phyloP scores from a whole-genome alignment of 805 yeast genomes.

The Cyberlindnera bimundalis region DNA sequence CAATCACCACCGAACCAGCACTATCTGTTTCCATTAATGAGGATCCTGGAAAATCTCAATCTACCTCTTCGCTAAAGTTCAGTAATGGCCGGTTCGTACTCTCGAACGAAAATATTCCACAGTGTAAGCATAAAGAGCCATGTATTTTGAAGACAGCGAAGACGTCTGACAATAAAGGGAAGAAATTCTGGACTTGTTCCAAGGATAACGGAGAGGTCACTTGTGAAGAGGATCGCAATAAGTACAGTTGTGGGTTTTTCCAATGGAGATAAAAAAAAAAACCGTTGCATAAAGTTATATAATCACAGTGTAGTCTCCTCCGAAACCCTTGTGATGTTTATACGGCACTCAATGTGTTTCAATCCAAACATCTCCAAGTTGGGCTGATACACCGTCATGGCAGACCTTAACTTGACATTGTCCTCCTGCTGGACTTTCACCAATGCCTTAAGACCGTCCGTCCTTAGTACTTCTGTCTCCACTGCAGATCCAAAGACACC shows the following conservation, averaged over 20 bases:
- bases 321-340: constrained; percentile 9
- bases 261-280: constrained; percentile 41
- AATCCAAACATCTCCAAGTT: constrained; percentile 26
- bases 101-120: constrained; percentile 33
- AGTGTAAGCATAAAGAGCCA: constrained; percentile 46
- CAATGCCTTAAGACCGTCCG: constrained; percentile 24
- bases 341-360: constrained; percentile 24
- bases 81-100: constrained; percentile 20
- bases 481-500: constrained; percentile 41
- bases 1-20: not conserved
- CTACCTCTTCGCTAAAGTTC: constrained; percentile 4
- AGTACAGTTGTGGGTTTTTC: constrained; percentile 48
- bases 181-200: constrained; percentile 53
- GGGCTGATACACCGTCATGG: constrained; percentile 33
- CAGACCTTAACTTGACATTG: constrained; percentile 27
- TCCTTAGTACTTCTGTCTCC: constrained; percentile 31
- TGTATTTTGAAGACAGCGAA: constrained; percentile 45
- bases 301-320: not conserved
- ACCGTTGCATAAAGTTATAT: not conserved
- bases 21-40: not conserved
- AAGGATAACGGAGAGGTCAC: constrained; percentile 32
- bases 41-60: not conserved
- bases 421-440: constrained; percentile 31
- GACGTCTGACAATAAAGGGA: constrained; percentile 42
- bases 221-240: constrained; percentile 21